Percentiles rank a stretch among this genome's conserved stretches.
Evolutionary conservation across 306 rosid species (phyloP).

Genomic region (Oxytropis ochrocephala): DNA sequence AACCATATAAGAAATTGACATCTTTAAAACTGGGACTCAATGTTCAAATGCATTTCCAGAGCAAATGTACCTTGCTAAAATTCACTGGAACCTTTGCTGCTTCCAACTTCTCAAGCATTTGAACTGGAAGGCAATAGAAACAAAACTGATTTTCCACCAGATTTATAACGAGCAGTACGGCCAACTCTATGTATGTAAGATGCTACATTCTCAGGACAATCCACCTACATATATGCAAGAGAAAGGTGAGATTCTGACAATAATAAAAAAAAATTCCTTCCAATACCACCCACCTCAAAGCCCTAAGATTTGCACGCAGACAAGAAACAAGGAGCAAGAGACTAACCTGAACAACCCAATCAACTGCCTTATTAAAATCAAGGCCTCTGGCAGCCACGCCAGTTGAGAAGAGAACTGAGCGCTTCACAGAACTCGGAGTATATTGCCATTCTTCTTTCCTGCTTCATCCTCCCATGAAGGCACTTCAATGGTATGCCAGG

Average conservation of each 20-base stretch:
- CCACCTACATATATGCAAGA: conserved; percentile 45
- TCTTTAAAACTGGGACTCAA: not conserved
- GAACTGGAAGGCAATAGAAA: conserved; percentile 66
- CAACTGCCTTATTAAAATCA: conserved; percentile 87
- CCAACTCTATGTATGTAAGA: conserved; percentile 96
- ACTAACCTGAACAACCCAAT: conserved; percentile 97
- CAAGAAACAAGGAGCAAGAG: conserved; percentile 11
- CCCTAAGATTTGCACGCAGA: not conserved
- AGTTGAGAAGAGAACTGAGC: conserved; percentile 77
- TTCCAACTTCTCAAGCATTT: conserved; percentile 68
- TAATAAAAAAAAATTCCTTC: not conserved
- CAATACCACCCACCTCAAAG: not conserved
- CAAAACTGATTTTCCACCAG: conserved; percentile 72
- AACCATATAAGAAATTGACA: conserved; percentile 13
- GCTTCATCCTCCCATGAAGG: conserved; percentile 91
- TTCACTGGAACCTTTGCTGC: conserved; percentile 71
- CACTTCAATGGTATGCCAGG: conserved; percentile 89
- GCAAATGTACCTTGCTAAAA: conserved; percentile 50
- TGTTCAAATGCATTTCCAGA: conserved; percentile 7
- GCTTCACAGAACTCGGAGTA: conserved; percentile 71
- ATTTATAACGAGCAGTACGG: conserved; percentile 82
- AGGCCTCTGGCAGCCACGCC: conserved; percentile 95
- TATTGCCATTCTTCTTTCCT: conserved; percentile 71
- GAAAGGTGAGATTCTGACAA: not conserved
- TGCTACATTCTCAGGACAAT: conserved; percentile 85